Evolutionary conservation across 2,329 filamentous ascomycete genomes (phyloP), one percentile per base, ranked within the genome.

Genomic region (Amphichorda felina): DNA sequence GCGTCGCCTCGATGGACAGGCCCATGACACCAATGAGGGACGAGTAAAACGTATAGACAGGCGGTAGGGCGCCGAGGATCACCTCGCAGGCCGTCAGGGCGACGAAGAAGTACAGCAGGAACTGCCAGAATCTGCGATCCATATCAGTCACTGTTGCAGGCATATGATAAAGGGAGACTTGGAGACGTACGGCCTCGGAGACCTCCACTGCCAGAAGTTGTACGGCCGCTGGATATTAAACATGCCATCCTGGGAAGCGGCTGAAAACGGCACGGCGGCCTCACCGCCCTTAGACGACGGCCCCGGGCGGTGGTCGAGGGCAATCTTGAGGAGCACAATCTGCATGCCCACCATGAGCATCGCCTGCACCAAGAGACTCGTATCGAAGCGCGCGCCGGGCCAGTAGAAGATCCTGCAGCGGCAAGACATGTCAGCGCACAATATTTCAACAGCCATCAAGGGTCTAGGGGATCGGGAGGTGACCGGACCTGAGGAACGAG

Each of bases 181-280:
- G 4, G 15, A 15, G 29, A 64, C 71, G 40, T 53, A 79, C 61
- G 82, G 81, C 47, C 76, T 77, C 5, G 76, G 68, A 15, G 72
- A 74, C 38, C 75, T 70, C 84, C 84, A 89, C 56, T 84, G 82
- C 84, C 84, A 89, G 54, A 89, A 89, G 48, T 77, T 72, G 51
- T 78, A 88, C 1, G 83, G 83, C 17, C 83, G 65, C 41, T 63
- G 65, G n/a, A 49, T 49, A 8, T 48, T 47, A 40, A 50, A 50
- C 6, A 49, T 17, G 8, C 53, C 59, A 13, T 31, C 17, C 17
- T 22, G 14, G 11, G 17, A 3, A 14, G 16, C 50, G 16, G 68
- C 71, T 2, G 71, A 64, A 53, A 88, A 87, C 10, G 83, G 82
- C 16, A 64, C 43, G 3, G 68, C 63, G 6, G 69, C 63, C 34